Evolutionary conservation across 441 rosid genomes (phyloP).

Genomic region (Aleurites moluccanus): DNA sequence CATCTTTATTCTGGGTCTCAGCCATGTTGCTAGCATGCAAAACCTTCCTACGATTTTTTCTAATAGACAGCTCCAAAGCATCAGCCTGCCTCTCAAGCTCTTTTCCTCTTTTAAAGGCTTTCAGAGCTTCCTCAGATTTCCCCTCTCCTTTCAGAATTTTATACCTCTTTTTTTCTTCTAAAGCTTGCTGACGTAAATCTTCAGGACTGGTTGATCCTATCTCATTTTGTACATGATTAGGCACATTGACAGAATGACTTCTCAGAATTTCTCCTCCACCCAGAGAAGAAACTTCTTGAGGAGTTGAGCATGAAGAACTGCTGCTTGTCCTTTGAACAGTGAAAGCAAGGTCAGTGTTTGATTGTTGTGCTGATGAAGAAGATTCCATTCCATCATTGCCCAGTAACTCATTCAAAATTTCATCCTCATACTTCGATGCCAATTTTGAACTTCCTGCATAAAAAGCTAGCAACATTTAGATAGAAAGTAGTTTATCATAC

Average conservation of each 20-base stretch:
- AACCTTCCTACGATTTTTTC: slow-evolving; percentile 56
- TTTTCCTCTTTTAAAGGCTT: slow-evolving; percentile 88
- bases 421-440: slow-evolving; percentile 55
- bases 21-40: slow-evolving; percentile 32
- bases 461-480: slow-evolving; percentile 20
- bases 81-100: slow-evolving; percentile 93
- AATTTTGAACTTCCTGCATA: slow-evolving; percentile 56
- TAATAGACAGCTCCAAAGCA: slow-evolving; percentile 60
- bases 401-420: slow-evolving; percentile 57
- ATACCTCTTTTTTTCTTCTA: slow-evolving; percentile 69
- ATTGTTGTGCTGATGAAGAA: slow-evolving; percentile 44
- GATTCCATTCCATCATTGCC: slow-evolving; percentile 54
- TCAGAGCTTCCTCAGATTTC: slow-evolving; percentile 81
- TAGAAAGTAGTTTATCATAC: not conserved
- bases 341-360: slow-evolving; percentile 32
- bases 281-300: slow-evolving; percentile 27
- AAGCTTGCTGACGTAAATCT: slow-evolving; percentile 70
- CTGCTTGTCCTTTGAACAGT: slow-evolving; percentile 40
- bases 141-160: slow-evolving; percentile 77
- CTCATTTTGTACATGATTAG: slow-evolving; percentile 32
- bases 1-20: slow-evolving; percentile 48
- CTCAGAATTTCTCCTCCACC: slow-evolving; percentile 33
- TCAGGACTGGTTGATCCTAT: slow-evolving; percentile 53
- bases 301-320: slow-evolving; percentile 32
- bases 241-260: slow-evolving; percentile 33